phyloP scores from a whole-genome alignment of 352 stramenopile genomes.

The Phytophthora cryptogea region DNA sequence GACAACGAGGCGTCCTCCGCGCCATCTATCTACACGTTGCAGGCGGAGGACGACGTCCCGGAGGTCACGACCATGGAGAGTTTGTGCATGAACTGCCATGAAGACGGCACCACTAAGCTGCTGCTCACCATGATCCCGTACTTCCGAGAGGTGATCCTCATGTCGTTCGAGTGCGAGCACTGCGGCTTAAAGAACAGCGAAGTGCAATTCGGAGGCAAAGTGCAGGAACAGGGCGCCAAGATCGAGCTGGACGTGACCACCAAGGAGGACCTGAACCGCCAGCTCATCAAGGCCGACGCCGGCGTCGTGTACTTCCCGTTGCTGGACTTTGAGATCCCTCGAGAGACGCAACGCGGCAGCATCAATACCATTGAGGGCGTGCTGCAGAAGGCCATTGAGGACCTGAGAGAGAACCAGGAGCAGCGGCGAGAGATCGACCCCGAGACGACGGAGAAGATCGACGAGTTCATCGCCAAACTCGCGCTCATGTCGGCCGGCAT shows the following conservation, averaged over 20 bases:
- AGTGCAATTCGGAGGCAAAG: constrained; percentile 66
- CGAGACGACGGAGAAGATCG: constrained; percentile 73
- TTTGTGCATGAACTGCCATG: constrained; percentile 91
- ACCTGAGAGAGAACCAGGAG: constrained; percentile 77
- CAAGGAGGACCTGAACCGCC: constrained; percentile 79
- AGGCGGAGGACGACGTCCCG: constrained; percentile 58
- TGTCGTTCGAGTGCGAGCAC: constrained; percentile 92
- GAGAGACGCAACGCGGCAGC: constrained; percentile 79
- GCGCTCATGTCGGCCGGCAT: constrained; percentile 65
- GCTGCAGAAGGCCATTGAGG: constrained; percentile 67
- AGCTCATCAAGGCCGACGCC: constrained; percentile 91
- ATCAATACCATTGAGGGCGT: constrained; percentile 90
- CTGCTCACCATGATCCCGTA: constrained; percentile 93
- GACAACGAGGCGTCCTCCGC: constrained; percentile 26
- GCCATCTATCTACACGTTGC: constrained; percentile 44
- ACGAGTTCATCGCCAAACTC: constrained; percentile 82
- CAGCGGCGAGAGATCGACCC: constrained; percentile 84
- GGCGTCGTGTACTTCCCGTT: constrained; percentile 74
- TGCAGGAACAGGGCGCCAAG: constrained; percentile 69
- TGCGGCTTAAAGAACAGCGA: constrained; percentile 85
- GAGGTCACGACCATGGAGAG: constrained; percentile 75
- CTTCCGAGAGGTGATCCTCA: constrained; percentile 95
- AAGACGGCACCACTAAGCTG: constrained; percentile 87
- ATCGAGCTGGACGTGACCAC: constrained; percentile 59
- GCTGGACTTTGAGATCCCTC: constrained; percentile 92